Evolutionary conservation across 805 yeast genomes (phyloP).

Genomic region (Metschnikowia kunwiensis): DNA sequence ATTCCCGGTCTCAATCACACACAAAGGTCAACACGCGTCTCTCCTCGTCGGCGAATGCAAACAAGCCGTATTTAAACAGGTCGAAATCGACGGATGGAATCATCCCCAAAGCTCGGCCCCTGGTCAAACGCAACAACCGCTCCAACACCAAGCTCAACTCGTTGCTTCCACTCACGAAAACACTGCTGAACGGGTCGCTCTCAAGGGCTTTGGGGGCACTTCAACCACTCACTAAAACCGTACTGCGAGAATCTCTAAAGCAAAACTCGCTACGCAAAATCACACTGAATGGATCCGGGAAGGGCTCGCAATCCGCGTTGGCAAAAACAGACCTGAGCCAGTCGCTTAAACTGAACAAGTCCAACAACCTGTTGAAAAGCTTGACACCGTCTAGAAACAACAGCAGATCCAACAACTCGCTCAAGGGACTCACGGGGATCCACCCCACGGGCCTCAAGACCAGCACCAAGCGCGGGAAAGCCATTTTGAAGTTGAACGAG

Average conservation of each 20-base stretch:
- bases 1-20: constrained; percentile 17
- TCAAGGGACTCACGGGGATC: constrained; percentile 8
- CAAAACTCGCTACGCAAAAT: constrained; percentile 15
- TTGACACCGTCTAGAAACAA: constrained; percentile 6
- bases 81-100: constrained; percentile 43
- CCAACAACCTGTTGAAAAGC: constrained; percentile 35
- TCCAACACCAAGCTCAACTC: constrained; percentile 34
- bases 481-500: constrained; percentile 39
- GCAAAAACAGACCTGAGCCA: constrained; percentile 17
- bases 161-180: constrained; percentile 18
- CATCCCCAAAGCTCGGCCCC: constrained; percentile 22
- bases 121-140: constrained; percentile 32
- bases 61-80: constrained; percentile 31
- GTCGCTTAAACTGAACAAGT: constrained; percentile 28
- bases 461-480: constrained; percentile 37
- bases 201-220: constrained; percentile 10
- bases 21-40: constrained; percentile 13
- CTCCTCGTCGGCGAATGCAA: constrained; percentile 6
- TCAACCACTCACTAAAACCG: constrained; percentile 19
- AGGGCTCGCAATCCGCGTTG: constrained; percentile 6
- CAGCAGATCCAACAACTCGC: constrained; percentile 9
- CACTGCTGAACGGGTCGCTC: constrained; percentile 17
- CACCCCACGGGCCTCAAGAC: constrained; percentile 32
- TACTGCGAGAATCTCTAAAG: constrained; percentile 16
- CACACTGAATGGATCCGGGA: constrained; percentile 13